Base-by-base conservation (phyloP, 2,329 filamentous ascomycete genomes). In the Alternaria sp. region DNA sequence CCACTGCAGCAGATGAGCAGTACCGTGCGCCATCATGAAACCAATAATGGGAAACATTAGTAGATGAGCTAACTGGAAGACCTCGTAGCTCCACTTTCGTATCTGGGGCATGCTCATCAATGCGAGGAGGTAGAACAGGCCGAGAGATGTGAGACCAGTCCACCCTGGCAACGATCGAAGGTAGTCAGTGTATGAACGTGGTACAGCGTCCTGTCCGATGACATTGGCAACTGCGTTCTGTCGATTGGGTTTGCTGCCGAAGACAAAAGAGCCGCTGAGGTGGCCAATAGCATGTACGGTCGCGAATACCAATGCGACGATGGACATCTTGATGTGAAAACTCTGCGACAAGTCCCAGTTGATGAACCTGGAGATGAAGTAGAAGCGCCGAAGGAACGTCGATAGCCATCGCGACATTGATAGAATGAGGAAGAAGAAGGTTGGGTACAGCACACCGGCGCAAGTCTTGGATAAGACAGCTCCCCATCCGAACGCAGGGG, bases 21-120 rank as follows among this genome's bases (percentile, higher is more conserved):
- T 85, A 0, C 86, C 87, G 66, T 89, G 87, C 0, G 84, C 85
- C 72, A 84, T 84, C 68, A 88, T 81, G 0, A 88, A 76, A 0
- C 83, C 86, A 26, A 88, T 84, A 19, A 88, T 85, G 9, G 86
- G 86, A 45, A 84, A 88, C 84, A 88, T 87, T 40, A 88, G 81
- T 7, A 88, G 64, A 65, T 88, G 86, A 0, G 83, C 84, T 0
- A 87, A 77, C 66, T 88, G 86, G 64, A 89, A 89, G 19, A 87
- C 67, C 66, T 89, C 85, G 56, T 88, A 88, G 65, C 81, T 86
- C 81, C 82, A 83, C 13, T 78, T 82, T 0, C 86, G 80, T 0
- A 88, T 78, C 28, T 79, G 79, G 0, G 86, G 86, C 64, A 86
- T 82, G 59, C 84, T 86, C 32, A 87, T 71, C 1, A 83, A 60